phyloP scores from a whole-genome alignment of 202 grass and related monocot genomes.

The Zizania palustris region DNA sequence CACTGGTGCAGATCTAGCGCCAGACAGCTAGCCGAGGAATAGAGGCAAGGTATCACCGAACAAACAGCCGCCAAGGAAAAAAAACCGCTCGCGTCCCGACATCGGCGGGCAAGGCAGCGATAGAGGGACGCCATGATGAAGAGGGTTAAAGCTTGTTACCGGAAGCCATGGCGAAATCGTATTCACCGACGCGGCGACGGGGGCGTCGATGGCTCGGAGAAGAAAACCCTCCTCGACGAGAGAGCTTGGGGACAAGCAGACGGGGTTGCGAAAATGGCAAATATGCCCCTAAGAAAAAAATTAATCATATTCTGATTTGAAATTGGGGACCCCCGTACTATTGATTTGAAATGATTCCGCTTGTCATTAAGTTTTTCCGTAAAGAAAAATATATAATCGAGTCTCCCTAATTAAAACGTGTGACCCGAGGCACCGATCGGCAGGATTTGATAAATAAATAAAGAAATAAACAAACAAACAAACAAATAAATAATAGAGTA shows the following conservation, averaged over 20 bases:
- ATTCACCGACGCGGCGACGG: background rate
- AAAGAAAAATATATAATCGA: too few relatives aligned
- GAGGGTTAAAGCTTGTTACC: conserved; percentile 14
- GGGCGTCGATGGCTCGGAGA: background rate
- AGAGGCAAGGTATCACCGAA: background rate
- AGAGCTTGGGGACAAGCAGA: conserved; percentile 37
- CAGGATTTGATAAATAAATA: too few relatives aligned
- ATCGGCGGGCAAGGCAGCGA: background rate
- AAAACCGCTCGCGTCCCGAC: background rate
- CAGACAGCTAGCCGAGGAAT: background rate
- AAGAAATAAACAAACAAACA: too few relatives aligned
- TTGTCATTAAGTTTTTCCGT: too few relatives aligned
- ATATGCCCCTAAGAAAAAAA: too few relatives aligned
- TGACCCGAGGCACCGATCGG: too few relatives aligned
- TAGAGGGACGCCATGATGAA: too few relatives aligned
- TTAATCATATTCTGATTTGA: too few relatives aligned
- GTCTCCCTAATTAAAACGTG: too few relatives aligned
- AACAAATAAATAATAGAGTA: too few relatives aligned
- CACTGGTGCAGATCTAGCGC: conserved; percentile 27
- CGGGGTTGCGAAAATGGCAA: background rate
- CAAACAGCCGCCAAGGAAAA: background rate
- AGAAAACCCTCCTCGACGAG: conserved; percentile 26
- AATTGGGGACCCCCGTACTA: too few relatives aligned
- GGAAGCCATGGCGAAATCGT: conserved; percentile 47
- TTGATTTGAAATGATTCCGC: too few relatives aligned